Base-by-base conservation (phyloP, 2,329 filamentous ascomycete species). In the Fusarium staphyleae region DNA sequence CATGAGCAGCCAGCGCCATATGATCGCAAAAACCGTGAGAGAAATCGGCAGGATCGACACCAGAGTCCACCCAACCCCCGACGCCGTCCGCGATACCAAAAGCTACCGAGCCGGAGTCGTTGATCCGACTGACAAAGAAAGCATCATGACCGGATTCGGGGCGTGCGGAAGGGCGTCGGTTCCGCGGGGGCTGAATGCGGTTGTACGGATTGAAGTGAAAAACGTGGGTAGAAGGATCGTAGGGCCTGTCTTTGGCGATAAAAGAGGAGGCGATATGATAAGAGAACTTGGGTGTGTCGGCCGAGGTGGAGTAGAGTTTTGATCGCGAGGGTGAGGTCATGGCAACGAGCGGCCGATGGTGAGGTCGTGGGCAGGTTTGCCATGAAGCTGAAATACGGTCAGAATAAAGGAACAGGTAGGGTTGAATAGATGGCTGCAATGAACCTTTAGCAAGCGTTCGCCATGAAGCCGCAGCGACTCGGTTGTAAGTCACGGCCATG, bases 61-160 rank as follows among this genome's bases (percentile, higher is more conserved):
- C 92, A 32, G 89, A 93, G 66, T 96, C 90, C 59, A 89, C 86
- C 93, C 95, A 99, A 29, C 95, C 95, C 40, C 95, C 95, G 0
- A 99, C 95, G 10, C 95, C 95, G 71, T 99, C 95, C 46, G 93
- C 92, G 18, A 99, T 85, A 14, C 91, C 95, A 64, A 99, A 88
- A 1, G 93, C 91, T 10, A 96, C 83, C 33, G 86, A 81, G 30
- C 86, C 81, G 2, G 82, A 83, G 59, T 86, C 84, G 44, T 89
- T 90, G n/a, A 97, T 79, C 18, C 87, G 85, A 69, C 89, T 85
- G 66, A 95, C 88, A 75, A 99, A 99, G 78, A 97, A 98, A 52
- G 95, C 91, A 81, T 99, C 95, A 75, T 99, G 93, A 13, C 95
- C 95, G 43, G 90, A 95, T 52, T 86, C 88, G 42, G 88, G 90